phyloP scores from a whole-genome alignment of 2,329 filamentous ascomycete species.

The Aspergillus clavatus region DNA sequence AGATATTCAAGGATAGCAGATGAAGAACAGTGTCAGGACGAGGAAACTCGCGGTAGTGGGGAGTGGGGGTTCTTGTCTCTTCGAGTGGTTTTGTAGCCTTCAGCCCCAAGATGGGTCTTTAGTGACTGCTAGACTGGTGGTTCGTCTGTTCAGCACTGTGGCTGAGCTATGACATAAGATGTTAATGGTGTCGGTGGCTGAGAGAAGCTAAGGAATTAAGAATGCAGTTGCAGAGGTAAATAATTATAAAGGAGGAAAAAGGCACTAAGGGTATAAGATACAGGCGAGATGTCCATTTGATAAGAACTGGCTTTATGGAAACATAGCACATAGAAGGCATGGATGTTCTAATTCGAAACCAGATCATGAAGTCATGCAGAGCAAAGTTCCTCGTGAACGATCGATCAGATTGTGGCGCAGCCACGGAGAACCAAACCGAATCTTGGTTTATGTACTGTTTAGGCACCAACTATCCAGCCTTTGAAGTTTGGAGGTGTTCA shows the following conservation, averaged over 20 bases:
- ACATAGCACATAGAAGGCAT: background rate
- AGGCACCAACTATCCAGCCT: background rate
- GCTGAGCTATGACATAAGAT: constrained; percentile 25
- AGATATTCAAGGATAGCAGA: background rate
- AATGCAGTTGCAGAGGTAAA: too few relatives aligned
- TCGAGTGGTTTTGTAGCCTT: background rate
- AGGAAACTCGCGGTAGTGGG: constrained; percentile 2
- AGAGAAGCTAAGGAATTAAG: background rate
- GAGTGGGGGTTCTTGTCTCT: constrained; percentile 12
- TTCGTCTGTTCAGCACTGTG: constrained; percentile 16
- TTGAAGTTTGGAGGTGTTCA: background rate
- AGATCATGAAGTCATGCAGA: background rate
- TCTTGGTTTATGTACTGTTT: background rate
- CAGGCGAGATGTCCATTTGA: too few relatives aligned
- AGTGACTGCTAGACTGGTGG: constrained; percentile 20
- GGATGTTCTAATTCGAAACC: too few relatives aligned
- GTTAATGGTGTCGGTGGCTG: constrained; percentile 7
- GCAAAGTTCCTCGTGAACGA: background rate
- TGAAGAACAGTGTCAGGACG: constrained; percentile 3
- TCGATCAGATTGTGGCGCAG: background rate
- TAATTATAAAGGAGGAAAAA: too few relatives aligned
- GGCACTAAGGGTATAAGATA: too few relatives aligned
- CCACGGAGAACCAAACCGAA: background rate
- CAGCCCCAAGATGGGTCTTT: constrained; percentile 10
- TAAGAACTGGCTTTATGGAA: background rate